These are phyloP conservation scores for Melampsora larici-populina DNA, from an alignment of 1,284 basidiomycete species.

Conservation along the genomic window DNA sequence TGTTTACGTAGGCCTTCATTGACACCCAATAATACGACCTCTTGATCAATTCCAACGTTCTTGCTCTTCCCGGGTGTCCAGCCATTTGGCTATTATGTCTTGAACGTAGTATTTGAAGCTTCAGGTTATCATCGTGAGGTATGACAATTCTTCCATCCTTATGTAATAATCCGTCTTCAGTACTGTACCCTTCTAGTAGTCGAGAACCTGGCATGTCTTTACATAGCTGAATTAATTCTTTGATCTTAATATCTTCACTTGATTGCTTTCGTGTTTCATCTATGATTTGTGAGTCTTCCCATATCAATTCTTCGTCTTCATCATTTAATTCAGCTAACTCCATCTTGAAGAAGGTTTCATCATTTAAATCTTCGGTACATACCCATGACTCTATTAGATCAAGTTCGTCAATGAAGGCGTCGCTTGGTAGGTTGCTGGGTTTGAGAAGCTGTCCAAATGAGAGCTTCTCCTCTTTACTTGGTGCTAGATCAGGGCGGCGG, in stretches of 20 bases:
- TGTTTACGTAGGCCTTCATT: no score
- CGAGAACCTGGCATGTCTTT: background rate
- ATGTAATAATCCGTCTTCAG: background rate
- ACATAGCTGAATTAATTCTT: background rate
- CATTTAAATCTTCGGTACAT: background rate
- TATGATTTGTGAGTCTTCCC: background rate
- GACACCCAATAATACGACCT: no score
- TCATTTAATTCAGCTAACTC: background rate
- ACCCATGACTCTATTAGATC: background rate
- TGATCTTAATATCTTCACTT: background rate
- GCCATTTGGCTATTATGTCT: no score
- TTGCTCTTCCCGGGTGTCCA: no score
- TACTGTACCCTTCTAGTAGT: background rate
- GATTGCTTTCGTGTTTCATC: background rate
- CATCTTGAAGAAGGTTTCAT: no score
- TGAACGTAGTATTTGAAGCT: no score
- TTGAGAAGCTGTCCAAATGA: background rate
- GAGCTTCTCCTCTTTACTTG: background rate
- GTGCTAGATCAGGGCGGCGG: background rate
- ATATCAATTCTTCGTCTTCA: background rate
- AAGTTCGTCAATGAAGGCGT: no score
- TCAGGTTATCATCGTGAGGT: background rate
- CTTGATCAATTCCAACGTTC: no score
- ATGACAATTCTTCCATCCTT: background rate
- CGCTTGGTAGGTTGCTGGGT: background rate